Percentiles rank a stretch among this genome's conserved stretches.
Conservation (phyloP, 1,284 basidiomycete genomes). For the Gymnopus androsaceus region DNA sequence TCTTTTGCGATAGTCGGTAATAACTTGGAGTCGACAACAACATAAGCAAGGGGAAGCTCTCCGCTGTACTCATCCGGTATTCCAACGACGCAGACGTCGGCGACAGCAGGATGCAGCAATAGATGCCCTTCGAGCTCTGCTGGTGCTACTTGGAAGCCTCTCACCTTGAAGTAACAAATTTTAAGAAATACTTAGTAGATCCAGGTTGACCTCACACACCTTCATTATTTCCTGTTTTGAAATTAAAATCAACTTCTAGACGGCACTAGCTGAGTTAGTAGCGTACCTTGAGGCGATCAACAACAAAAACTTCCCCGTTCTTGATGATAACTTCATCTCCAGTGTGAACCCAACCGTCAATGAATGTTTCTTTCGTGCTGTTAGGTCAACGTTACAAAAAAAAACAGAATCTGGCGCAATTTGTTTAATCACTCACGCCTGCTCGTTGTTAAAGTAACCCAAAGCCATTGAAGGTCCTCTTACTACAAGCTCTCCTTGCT, state of each 20-base stretch:
- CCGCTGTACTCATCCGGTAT: slow-evolving; percentile 78
- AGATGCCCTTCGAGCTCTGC: slow-evolving; percentile 78
- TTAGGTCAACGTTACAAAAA: too few relatives aligned
- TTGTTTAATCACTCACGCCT: slow-evolving; percentile 55
- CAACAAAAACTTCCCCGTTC: slow-evolving; percentile 57
- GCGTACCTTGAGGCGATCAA: slow-evolving; percentile 64
- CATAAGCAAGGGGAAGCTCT: slow-evolving; percentile 74
- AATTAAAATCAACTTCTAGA: slow-evolving; percentile 2
- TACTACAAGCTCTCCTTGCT: slow-evolving; percentile 68
- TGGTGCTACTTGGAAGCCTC: slow-evolving; percentile 62
- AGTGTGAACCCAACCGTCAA: slow-evolving; percentile 63
- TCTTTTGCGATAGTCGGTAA: slow-evolving; percentile 38
- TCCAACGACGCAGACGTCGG: slow-evolving; percentile 65
- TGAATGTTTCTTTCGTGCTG: slow-evolving; percentile 61
- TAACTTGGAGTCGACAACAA: slow-evolving; percentile 55
- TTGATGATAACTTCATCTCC: slow-evolving; percentile 64
- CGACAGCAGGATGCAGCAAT: slow-evolving; percentile 52
- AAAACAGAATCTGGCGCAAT: neutral
- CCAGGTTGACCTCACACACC: slow-evolving; percentile 25
- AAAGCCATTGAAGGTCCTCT: slow-evolving; percentile 60
- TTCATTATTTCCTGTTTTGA: slow-evolving; percentile 57
- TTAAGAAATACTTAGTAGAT: neutral
- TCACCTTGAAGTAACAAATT: slow-evolving; percentile 27
- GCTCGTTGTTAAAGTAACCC: slow-evolving; percentile 53
- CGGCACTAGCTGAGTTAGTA: neutral